A percentile compares a stretch with the other conserved stretches of the same genome.
phyloP scores from a whole-genome alignment of 345 rosid species.

The Aquilaria yunnanensis region DNA sequence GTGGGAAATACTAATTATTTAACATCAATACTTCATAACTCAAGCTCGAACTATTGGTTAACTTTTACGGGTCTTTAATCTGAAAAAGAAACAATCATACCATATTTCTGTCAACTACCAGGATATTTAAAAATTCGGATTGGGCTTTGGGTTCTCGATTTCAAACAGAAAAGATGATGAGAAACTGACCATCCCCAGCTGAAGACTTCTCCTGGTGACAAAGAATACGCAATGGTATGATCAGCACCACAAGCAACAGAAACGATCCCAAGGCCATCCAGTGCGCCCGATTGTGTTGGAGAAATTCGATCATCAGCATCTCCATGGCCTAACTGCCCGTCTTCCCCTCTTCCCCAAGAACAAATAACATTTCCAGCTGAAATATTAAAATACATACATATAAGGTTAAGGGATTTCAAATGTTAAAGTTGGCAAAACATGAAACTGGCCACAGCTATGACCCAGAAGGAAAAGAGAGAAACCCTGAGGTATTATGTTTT shows the following conservation, averaged over 20 bases:
- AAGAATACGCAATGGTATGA: slow-evolving; percentile 80
- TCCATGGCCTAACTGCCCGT: slow-evolving; percentile 97
- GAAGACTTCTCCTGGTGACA: slow-evolving; percentile 53
- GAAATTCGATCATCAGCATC: slow-evolving; percentile 85
- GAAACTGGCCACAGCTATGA: no score
- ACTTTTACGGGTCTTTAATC: neutral
- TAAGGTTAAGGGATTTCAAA: neutral
- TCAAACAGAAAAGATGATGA: neutral
- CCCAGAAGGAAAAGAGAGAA: no score
- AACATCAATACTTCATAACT: no score
- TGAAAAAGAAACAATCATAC: neutral
- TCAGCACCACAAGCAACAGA: slow-evolving; percentile 95
- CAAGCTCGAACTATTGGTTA: no score
- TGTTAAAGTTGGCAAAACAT: no score
- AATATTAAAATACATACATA: slow-evolving; percentile 7
- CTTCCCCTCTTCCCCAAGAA: slow-evolving; percentile 98
- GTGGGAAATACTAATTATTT: no score
- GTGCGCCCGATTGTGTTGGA: slow-evolving; percentile 71
- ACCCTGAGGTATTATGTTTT: no score
- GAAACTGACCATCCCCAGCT: slow-evolving; percentile 85
- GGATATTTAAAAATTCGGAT: neutral
- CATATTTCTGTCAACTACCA: neutral
- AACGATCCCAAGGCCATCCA: slow-evolving; percentile 52
- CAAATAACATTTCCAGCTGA: slow-evolving; percentile 88
- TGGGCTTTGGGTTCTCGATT: neutral